A percentile compares a stretch with the other conserved stretches of the same genome.
Conservation (phyloP, 768 basidiomycete species). For the Mycena leptocephala region DNA sequence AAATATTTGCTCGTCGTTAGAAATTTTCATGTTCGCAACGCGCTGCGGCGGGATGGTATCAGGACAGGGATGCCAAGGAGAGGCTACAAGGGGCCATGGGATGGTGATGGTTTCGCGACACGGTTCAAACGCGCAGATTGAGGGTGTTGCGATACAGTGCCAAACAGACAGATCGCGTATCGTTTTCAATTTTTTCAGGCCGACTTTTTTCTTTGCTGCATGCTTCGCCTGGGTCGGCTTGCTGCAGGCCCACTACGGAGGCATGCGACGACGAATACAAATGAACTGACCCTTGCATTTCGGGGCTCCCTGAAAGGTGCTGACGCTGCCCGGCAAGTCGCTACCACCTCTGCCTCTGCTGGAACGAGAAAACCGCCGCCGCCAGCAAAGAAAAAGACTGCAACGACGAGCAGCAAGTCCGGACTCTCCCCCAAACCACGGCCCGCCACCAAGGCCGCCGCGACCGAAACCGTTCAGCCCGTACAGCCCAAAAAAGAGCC, state of each 20-base stretch:
- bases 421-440: neutral
- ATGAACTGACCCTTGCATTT: neutral
- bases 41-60: neutral
- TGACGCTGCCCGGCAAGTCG: neutral
- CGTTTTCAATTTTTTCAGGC: neutral
- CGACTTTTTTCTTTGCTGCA: neutral
- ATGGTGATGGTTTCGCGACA: neutral
- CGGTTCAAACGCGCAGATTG: neutral
- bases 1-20: too few relatives aligned
- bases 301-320: neutral
- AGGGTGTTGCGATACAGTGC: neutral
- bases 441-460: neutral
- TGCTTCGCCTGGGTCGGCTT: constrained; percentile 34
- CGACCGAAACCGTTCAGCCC: neutral
- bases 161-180: constrained; percentile 22
- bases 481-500: neutral
- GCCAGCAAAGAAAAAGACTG: neutral
- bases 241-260: neutral
- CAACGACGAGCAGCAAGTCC: neutral
- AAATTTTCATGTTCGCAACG: neutral
- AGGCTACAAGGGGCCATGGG: neutral
- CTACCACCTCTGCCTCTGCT: constrained; percentile 7
- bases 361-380: neutral
- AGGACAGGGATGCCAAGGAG: too few relatives aligned
- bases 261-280: neutral